Evolutionary conservation across 176 grass and related monocot species (phyloP), one percentile per base, ranked within the genome.

Genomic region (Aegilops sharonensis): DNA sequence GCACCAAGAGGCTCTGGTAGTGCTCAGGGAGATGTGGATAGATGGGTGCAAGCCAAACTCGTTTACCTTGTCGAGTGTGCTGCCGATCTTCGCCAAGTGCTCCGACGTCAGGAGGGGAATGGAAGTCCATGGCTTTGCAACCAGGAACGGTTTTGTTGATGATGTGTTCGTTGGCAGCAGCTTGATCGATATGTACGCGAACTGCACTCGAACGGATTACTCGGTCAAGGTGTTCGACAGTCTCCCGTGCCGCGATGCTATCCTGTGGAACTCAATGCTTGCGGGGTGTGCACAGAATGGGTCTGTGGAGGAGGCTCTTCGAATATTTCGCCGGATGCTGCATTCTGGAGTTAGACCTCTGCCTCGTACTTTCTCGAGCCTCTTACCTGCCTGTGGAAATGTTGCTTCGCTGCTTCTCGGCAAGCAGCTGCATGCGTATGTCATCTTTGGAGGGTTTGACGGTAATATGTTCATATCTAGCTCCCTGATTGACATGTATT

Each of bases 101-200:
- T 86, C 91, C 1, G 57, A 92, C 86, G 57, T 88, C 50, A 72
- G 27, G 74, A 92, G 84, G 84, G 93, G 93, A 30, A 90, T 78
- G 88, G 86, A 88, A 84, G 84, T 89, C 27, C 90, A 95, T 81
- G 88, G 90, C 20, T 95, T 90, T 87, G 82, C 86, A 0, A 36
- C 90, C 63, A 89, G 90, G 64, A 87, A 92, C 72, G 83, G 75
- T 5, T 54, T 89, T 75, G 71, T 78, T 9, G 71, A 52, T 11
- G 93, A 95, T 63, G 80, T 90, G 4, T 92, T 88, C 29, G 54
- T 92, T 23, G 93, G 88, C 35, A 95, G 93, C 27, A 86, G 90
- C 88, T 86, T 95, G 88, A 95, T 95, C 47, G 65, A 95, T 43
- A 95, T 95, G 88, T 92, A 95, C 8, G 85, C 88, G 1, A 95